phyloP scores from a whole-genome alignment of 176 grass and related monocot genomes.

The Thinopyrum elongatum region DNA sequence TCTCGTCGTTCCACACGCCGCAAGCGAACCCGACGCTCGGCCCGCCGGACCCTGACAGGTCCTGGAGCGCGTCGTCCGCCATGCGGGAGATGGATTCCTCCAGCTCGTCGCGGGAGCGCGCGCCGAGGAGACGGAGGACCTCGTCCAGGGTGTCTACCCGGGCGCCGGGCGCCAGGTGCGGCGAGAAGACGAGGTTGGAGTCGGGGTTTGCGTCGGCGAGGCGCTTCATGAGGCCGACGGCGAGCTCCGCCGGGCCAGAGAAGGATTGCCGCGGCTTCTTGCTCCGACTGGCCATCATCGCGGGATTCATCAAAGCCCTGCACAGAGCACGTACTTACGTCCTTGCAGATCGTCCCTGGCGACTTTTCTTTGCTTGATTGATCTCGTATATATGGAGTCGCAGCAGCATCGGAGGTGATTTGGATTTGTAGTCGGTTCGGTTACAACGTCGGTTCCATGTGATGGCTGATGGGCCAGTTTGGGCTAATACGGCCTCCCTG shows the following conservation, averaged over 20 bases:
- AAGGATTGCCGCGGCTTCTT: background rate
- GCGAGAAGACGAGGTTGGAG: background rate
- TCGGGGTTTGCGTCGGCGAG: background rate
- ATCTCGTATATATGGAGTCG: background rate
- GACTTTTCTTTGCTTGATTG: background rate
- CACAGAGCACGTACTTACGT: background rate
- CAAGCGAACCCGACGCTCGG: too few relatives aligned
- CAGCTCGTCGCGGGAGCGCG: too few relatives aligned
- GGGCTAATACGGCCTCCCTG: too few relatives aligned
- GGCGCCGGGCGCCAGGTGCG: too few relatives aligned
- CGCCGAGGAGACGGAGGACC: too few relatives aligned
- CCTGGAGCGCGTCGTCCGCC: too few relatives aligned
- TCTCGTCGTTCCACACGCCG: too few relatives aligned
- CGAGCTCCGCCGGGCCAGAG: background rate
- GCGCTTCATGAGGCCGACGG: background rate
- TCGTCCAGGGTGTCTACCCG: too few relatives aligned
- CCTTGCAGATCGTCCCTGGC: background rate
- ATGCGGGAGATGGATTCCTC: too few relatives aligned
- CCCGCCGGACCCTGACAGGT: too few relatives aligned
- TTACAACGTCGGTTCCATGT: too few relatives aligned
- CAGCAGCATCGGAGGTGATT: background rate
- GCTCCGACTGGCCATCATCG: background rate
- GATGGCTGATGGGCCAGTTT: too few relatives aligned
- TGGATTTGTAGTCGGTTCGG: background rate
- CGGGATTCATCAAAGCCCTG: background rate